Percentiles rank a stretch among this genome's conserved stretches.
phyloP scores from a whole-genome alignment of 176 grass and related monocot species.

The Rhynchospora breviuscula region DNA sequence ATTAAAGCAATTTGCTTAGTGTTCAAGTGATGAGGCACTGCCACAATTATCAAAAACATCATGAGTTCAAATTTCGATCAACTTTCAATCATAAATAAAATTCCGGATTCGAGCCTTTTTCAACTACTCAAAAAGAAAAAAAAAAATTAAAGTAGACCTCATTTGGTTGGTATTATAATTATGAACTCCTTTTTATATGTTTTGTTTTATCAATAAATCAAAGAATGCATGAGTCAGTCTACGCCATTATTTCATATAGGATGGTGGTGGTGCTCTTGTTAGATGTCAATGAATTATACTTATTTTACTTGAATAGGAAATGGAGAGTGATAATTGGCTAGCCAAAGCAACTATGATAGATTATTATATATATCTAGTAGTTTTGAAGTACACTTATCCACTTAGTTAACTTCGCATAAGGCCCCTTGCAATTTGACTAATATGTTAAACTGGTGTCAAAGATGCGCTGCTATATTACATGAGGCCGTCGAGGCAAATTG shows the following conservation, averaged over 20 bases:
- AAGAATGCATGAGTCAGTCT: slow-evolving; percentile 7
- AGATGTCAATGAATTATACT: background rate
- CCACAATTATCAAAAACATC: background rate
- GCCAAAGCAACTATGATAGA: background rate
- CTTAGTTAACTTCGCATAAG: background rate
- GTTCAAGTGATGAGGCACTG: background rate
- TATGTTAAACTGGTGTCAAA: background rate
- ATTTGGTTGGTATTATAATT: background rate
- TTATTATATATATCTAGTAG: background rate
- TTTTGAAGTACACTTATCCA: background rate
- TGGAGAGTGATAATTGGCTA: background rate
- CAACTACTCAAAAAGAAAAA: background rate
- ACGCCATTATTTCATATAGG: background rate
- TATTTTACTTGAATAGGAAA: background rate
- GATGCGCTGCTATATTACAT: background rate
- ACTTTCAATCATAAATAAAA: background rate
- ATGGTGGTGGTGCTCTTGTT: background rate
- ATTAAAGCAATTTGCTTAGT: background rate
- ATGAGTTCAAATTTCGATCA: background rate
- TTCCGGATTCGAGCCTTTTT: background rate
- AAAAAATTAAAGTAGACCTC: background rate
- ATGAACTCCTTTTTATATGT: background rate
- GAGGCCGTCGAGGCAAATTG: background rate
- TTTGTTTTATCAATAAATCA: background rate
- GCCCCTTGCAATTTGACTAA: background rate